Conservation (phyloP, 176 grass and related monocot genomes). For the Tillandsia fasciculata region DNA sequence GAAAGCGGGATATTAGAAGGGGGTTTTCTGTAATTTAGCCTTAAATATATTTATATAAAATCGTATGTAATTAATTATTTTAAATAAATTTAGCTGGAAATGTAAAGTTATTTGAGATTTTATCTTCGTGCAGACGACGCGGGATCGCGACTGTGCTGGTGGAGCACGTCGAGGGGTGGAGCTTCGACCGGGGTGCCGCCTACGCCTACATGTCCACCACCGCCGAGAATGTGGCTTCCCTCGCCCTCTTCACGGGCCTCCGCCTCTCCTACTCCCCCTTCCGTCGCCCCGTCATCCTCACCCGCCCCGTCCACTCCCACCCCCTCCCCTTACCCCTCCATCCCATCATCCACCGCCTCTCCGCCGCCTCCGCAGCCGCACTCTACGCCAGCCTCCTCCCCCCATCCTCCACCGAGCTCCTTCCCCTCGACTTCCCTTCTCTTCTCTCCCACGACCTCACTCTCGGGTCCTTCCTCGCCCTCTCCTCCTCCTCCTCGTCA, state of each 20-base stretch:
- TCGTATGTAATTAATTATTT: no score
- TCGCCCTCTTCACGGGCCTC: constrained; percentile 64
- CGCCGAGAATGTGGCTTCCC: constrained; percentile 57
- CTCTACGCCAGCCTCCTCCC: constrained; percentile 41
- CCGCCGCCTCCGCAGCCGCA: constrained; percentile 25
- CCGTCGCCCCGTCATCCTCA: constrained; percentile 52
- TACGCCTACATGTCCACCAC: constrained; percentile 92
- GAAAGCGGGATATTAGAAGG: no score
- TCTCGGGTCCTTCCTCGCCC: constrained; percentile 74
- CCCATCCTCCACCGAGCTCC: constrained; percentile 68
- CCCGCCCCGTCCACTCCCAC: constrained; percentile 77
- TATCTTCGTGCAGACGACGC: constrained; percentile 28
- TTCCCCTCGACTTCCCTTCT: constrained; percentile 65
- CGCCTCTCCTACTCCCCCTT: constrained; percentile 72
- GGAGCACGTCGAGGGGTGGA: constrained; percentile 63
- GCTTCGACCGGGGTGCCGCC: constrained; percentile 46
- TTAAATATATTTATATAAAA: no score
- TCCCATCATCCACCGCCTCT: constrained; percentile 13
- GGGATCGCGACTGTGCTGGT: constrained; percentile 60
- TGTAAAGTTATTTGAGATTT: no score
- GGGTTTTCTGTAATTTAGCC: no score
- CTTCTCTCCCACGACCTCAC: constrained; percentile 53
- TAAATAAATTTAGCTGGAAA: no score
- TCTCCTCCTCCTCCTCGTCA: constrained; percentile 8
- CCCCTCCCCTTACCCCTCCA: constrained; percentile 15